Evolutionary conservation across 192 early-diverging fungal species (phyloP).

Genomic region (Coemansia brasiliensis): DNA sequence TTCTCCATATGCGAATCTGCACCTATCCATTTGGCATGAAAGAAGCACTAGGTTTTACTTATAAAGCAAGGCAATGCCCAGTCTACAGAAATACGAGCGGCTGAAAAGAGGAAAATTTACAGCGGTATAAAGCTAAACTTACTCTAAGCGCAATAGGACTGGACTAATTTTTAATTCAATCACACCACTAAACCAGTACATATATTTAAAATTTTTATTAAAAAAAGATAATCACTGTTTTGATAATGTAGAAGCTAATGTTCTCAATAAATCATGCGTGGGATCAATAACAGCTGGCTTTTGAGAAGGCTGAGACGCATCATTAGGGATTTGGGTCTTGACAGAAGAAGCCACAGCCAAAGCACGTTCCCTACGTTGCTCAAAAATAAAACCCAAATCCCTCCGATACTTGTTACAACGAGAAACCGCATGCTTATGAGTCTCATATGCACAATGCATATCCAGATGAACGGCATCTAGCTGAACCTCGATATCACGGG

Average conservation of each 20-base stretch:
- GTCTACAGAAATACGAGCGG: too few relatives aligned
- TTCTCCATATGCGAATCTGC: too few relatives aligned
- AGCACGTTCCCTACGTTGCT: conserved; percentile 28
- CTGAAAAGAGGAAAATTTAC: too few relatives aligned
- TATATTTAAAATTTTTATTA: background rate
- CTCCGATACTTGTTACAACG: background rate
- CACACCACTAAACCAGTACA: too few relatives aligned
- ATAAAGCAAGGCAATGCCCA: too few relatives aligned
- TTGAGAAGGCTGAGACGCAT: background rate
- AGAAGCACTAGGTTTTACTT: too few relatives aligned
- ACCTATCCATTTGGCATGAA: too few relatives aligned
- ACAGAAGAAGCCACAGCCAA: conserved; percentile 10
- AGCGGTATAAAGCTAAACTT: too few relatives aligned
- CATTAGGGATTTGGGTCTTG: background rate
- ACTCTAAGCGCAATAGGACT: too few relatives aligned
- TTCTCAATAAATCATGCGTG: conserved; percentile 28
- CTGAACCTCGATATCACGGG: conserved; percentile 31
- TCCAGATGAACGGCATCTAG: conserved; percentile 46
- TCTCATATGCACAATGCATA: conserved; percentile 27
- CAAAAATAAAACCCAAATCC: conserved; percentile 29
- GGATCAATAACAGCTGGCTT: conserved; percentile 4
- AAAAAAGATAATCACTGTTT: background rate
- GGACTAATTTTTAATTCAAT: too few relatives aligned
- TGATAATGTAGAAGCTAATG: conserved; percentile 24
- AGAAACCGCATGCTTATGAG: conserved; percentile 12